Percentiles rank a stretch among this genome's conserved stretches.
phyloP scores from a whole-genome alignment of 805 yeast genomes.

The Ogataea neopini region DNA sequence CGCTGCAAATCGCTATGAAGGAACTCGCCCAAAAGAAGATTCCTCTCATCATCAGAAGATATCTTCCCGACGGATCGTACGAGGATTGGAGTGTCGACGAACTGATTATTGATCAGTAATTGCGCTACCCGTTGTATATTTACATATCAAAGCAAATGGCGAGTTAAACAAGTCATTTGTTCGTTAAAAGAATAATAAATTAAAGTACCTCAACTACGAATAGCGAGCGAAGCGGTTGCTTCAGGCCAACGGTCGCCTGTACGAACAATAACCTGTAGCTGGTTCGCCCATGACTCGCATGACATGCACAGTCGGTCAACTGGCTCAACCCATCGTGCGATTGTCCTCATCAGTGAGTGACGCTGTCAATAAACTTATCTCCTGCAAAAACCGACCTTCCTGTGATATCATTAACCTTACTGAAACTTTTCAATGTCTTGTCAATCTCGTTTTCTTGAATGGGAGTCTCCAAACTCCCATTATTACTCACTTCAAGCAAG shows the following conservation, averaged over 20 bases:
- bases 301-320: too few relatives aligned
- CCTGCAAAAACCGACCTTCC: slow-evolving; percentile 63
- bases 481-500: slow-evolving; percentile 41
- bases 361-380: slow-evolving; percentile 55
- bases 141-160: too few relatives aligned
- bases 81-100: slow-evolving; percentile 99
- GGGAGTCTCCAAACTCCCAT: slow-evolving; percentile 16
- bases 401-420: slow-evolving; percentile 51
- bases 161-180: too few relatives aligned
- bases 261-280: too few relatives aligned
- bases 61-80: slow-evolving; percentile 92
- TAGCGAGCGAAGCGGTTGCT: too few relatives aligned
- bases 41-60: slow-evolving; percentile 93
- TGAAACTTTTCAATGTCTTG: slow-evolving; percentile 54
- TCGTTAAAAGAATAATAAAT: too few relatives aligned
- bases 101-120: slow-evolving; percentile 71
- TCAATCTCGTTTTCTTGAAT: slow-evolving; percentile 43
- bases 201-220: too few relatives aligned
- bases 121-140: slow-evolving; percentile 7
- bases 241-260: too few relatives aligned
- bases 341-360: slow-evolving; percentile 20
- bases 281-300: too few relatives aligned
- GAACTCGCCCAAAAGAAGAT: slow-evolving; percentile 93
- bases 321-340: too few relatives aligned
- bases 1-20: slow-evolving; percentile 95